Evolutionary conservation across 2,329 filamentous ascomycete species (phyloP), one percentile per base, ranked within the genome.

Genomic region (Ceratocystis colombiana): DNA sequence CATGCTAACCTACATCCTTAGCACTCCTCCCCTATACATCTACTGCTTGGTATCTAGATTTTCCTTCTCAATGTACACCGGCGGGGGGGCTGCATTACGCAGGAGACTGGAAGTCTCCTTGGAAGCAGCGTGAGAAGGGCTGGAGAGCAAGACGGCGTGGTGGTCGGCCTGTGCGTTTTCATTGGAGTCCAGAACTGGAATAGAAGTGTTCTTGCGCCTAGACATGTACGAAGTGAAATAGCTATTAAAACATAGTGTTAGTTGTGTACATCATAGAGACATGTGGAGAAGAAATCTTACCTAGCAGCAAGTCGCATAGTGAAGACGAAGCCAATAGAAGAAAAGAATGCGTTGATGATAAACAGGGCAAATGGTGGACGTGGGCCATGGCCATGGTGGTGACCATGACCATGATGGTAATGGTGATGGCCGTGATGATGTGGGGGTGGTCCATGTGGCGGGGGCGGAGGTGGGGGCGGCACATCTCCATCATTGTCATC

Each of bases 81-180:
- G 66, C 25, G 66, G 66, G 45, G 53, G 50, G 3, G 53, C 62
- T 41, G 48, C 50, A 28, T 61, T 62, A 15, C n/a, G 46, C 28
- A 67, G 15, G 17, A 67, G 66, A 61, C 48, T 41, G 37, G 41
- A 44, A 28, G 50, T 45, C 53, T 67, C 62, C 62, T 64, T 62
- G 37, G 17, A 59, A 28, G 55, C 59, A 10, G 2, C 12, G 5
- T 33, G 64, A 12, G 25, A 30, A 37, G 17, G 2, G 10, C 20
- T 20, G n/a, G 48, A 12, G 20, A 7, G 22, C 20, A 25, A 22
- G n/a, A 53, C n/a, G 6, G n/a, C 20, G 48, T 12, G n/a, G 20
- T 12, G n/a, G 2, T 22, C 8, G 20, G 48, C 8, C 20, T 50
- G 53, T 22, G 62, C n/a, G 30, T 7, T 20, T 20, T 20, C 57